These are phyloP conservation scores for Thelonectria blattea DNA, from an alignment of 2,329 filamentous ascomycete genomes.

Conservation along the genomic window DNA sequence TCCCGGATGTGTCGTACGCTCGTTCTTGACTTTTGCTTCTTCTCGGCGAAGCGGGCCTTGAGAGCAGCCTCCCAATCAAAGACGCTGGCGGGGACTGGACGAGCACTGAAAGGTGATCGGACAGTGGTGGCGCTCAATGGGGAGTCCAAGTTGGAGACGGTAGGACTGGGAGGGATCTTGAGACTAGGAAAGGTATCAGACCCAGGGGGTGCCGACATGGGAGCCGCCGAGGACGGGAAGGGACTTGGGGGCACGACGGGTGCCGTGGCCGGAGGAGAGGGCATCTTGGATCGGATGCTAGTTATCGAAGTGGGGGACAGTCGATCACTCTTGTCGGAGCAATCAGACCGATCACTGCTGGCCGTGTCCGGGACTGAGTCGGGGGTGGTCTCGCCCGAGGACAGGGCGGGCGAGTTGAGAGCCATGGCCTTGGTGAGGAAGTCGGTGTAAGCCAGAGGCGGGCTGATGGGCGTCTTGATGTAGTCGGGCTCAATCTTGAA, in stretches of 20 bases:
- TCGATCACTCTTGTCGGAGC: conserved; percentile 62
- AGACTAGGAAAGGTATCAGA: conserved; percentile 69
- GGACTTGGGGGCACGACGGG: conserved; percentile 55
- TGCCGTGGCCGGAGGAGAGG: conserved; percentile 45
- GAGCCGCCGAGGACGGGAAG: conserved; percentile 54
- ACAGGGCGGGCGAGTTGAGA: conserved; percentile 70
- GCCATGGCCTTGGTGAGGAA: conserved; percentile 83
- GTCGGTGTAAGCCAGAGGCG: conserved; percentile 87
- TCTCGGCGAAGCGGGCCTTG: conserved; percentile 69
- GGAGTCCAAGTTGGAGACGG: conserved; percentile 70
- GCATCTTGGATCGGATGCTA: conserved; percentile 40
- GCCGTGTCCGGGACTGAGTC: conserved; percentile 62
- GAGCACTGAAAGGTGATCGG: conserved; percentile 77
- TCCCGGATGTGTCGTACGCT: conserved; percentile 78
- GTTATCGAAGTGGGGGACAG: conserved; percentile 55
- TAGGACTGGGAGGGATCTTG: conserved; percentile 78
- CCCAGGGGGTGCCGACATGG: conserved; percentile 68
- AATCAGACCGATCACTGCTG: conserved; percentile 60
- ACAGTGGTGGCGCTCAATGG: conserved; percentile 66
- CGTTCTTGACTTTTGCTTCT: conserved; percentile 64
- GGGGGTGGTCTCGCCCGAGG: conserved; percentile 56
- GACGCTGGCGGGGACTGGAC: conserved; percentile 70
- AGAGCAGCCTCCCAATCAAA: conserved; percentile 80
- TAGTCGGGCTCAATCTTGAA: conserved; percentile 54
- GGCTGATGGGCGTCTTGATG: conserved; percentile 91